Conservation (phyloP, 2,329 filamentous ascomycete genomes). For the Fusarium palustre region DNA sequence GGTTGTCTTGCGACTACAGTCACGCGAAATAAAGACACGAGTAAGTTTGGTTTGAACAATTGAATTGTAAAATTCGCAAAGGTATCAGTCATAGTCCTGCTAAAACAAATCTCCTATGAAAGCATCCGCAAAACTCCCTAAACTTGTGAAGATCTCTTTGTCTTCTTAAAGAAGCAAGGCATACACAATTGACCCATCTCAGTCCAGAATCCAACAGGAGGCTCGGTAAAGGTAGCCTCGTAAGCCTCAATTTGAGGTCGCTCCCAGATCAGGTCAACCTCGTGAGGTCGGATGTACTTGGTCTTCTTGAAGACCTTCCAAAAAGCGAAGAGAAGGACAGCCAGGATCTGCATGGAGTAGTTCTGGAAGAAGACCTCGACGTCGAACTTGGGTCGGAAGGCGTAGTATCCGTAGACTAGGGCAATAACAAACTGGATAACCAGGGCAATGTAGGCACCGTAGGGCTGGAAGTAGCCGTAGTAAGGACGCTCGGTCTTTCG, state of each 20-base stretch:
- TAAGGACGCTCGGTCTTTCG: slow-evolving; percentile 67
- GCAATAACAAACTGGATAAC: slow-evolving; percentile 56
- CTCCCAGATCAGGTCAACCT: slow-evolving; percentile 71
- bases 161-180: slow-evolving; percentile 50
- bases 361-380: slow-evolving; percentile 61
- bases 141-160: slow-evolving; percentile 19
- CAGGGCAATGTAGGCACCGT: slow-evolving; percentile 59
- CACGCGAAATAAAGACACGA: background rate
- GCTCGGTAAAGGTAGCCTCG: slow-evolving; percentile 61
- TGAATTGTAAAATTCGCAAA: slow-evolving; percentile 15
- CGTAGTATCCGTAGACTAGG: slow-evolving; percentile 65
- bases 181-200: slow-evolving; percentile 62
- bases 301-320: slow-evolving; percentile 74
- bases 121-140: background rate
- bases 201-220: slow-evolving; percentile 64
- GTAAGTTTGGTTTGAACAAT: background rate
- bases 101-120: background rate
- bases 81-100: slow-evolving; percentile 5
- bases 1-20: background rate
- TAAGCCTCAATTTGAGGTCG: slow-evolving; percentile 68
- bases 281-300: slow-evolving; percentile 61
- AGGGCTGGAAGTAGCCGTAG: slow-evolving; percentile 55
- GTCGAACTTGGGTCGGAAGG: slow-evolving; percentile 60
- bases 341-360: slow-evolving; percentile 68
- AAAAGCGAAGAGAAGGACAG: slow-evolving; percentile 62